Evolutionary conservation across 2,329 filamentous ascomycete genomes (phyloP), one percentile per base, ranked within the genome.

Genomic region (Nemania abortiva): DNA sequence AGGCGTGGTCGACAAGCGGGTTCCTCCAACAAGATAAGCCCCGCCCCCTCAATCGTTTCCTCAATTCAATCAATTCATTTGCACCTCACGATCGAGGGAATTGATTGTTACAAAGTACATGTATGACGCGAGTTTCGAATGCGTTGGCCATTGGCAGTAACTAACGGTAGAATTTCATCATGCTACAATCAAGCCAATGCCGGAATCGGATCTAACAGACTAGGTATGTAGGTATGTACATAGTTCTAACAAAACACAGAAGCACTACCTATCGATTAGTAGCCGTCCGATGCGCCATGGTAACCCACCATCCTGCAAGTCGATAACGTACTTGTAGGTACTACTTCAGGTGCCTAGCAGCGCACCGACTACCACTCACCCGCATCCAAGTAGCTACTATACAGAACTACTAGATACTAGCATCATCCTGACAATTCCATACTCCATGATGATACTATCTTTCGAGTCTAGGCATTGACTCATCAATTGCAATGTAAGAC

Each of bases 21-120:
- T 53, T 42, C 34, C 10, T 24, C 24, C 39, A 18, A 20, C 20
- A 39, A 50, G 61, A 63, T 63, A 63, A 63, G 61, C 31, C 61
- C 60, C 53, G 49, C n/a, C 29, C 61, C 42, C 29, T 34, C 37
- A 18, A 49, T 60, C 24, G 15, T 18, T 18, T 5, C 10, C 2
- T 24, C 22, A 53, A 29, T 53, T 29, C 50, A 53, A 53, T 29
- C 50, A 53, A 53, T 53, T 29, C 50, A 53, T 53, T 31, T 53
- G 50, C 13, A 31, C 20, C 47, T 50, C 10, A 24, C 20, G 18
- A 52, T 3, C 50, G 24, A 53, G 27, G 11, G 22, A n/a, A 53
- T 53, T 53, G n/a, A n/a, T 53, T 18, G 24, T 11, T 2, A 50
- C 45, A 24, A n/a, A 24, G 10, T 27, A 24, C 47, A 50, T 50